Evolutionary conservation across 495 filamentous ascomycete species (phyloP).

Genomic region (Parathielavia appendiculata): DNA sequence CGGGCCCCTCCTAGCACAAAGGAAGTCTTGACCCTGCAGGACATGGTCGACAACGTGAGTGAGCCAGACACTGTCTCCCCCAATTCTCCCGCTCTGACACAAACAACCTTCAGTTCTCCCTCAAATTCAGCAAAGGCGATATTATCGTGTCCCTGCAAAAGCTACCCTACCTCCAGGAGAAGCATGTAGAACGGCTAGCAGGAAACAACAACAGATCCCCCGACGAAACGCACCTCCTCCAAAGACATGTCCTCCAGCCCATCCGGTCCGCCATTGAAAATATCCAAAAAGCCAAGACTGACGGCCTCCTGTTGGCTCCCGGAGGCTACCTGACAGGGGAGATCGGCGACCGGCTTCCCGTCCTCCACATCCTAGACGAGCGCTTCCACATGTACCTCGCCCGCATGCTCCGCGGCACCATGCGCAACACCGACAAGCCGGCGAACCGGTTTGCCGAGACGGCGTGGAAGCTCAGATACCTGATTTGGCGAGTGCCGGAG

Average conservation of each 20-base stretch:
- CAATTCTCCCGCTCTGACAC: slow-evolving; percentile 39
- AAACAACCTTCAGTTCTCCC: slow-evolving; percentile 51
- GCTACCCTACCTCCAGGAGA: slow-evolving; percentile 71
- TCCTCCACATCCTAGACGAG: background rate
- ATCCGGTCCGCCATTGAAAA: background rate
- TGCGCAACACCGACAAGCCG: background rate
- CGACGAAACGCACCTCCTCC: background rate
- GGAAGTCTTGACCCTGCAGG: slow-evolving; percentile 65
- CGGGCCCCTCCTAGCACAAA: slow-evolving; percentile 15
- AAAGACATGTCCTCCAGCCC: slow-evolving; percentile 23
- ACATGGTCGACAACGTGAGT: slow-evolving; percentile 61
- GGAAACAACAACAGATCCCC: background rate
- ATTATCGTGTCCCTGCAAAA: slow-evolving; percentile 79
- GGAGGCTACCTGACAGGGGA: background rate
- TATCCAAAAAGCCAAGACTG: background rate
- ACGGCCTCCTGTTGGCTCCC: background rate
- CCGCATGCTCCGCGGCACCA: background rate
- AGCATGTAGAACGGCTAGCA: slow-evolving; percentile 47
- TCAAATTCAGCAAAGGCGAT: slow-evolving; percentile 85
- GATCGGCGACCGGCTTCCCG: slow-evolving; percentile 6
- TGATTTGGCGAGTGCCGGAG: slow-evolving; percentile 51
- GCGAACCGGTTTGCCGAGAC: slow-evolving; percentile 40
- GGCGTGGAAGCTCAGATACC: slow-evolving; percentile 53
- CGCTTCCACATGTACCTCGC: background rate
- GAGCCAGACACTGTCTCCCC: background rate